Percentiles rank a stretch among this genome's conserved stretches.
phyloP scores from a whole-genome alignment of 169 alveolate genomes.

The Ichthyophthirius multifiliis region DNA sequence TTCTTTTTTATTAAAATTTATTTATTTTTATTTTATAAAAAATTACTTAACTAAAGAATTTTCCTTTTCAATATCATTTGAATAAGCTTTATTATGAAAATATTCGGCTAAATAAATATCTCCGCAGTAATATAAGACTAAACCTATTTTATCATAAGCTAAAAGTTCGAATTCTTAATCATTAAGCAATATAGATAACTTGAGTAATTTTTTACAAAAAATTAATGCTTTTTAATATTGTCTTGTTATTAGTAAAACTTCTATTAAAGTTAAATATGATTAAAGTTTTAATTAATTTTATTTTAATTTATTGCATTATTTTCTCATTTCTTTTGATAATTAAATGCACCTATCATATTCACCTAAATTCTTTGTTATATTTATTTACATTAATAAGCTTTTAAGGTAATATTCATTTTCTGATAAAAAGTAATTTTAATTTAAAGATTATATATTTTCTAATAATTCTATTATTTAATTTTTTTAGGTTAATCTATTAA shows the following conservation, averaged over 20 bases:
- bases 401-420: too few relatives aligned
- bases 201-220: background rate
- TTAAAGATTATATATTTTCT: too few relatives aligned
- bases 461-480: too few relatives aligned
- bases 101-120: background rate
- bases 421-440: too few relatives aligned
- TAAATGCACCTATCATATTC: too few relatives aligned
- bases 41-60: background rate
- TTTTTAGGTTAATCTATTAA: too few relatives aligned
- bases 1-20: background rate
- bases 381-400: too few relatives aligned
- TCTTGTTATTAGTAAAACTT: background rate
- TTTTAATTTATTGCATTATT: too few relatives aligned
- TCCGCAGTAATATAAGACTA: background rate
- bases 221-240: background rate
- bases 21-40: background rate
- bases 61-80: background rate
- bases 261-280: background rate
- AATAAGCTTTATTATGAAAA: background rate
- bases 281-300: too few relatives aligned
- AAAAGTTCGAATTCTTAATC: background rate
- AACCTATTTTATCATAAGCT: background rate
- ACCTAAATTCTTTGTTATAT: too few relatives aligned
- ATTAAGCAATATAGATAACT: background rate
- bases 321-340: too few relatives aligned